Conservation (phyloP, 768 basidiomycete species). For the Crepidotus variabilis region DNA sequence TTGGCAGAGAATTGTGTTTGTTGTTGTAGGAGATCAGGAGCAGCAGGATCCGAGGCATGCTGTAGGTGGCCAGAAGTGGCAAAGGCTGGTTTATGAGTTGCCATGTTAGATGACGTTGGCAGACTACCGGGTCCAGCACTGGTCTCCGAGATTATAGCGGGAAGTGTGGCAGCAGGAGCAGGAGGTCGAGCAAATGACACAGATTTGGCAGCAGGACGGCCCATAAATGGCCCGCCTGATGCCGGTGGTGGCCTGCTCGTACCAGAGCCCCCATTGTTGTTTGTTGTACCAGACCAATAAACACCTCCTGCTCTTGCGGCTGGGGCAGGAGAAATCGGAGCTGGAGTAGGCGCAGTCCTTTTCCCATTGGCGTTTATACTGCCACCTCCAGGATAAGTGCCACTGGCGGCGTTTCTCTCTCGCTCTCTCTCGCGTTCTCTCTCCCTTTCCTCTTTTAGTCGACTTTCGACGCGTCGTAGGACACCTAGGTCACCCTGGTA, state of each 20-base stretch:
- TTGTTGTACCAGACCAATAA: conserved; percentile 11
- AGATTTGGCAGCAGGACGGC: conserved; percentile 46
- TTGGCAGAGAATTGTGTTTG: not conserved
- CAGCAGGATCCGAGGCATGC: not conserved
- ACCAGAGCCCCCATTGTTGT: not conserved
- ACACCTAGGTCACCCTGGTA: conserved; percentile 78
- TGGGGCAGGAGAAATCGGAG: not conserved
- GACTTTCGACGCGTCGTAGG: conserved; percentile 64
- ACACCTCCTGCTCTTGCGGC: conserved; percentile 11
- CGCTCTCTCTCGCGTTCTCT: conserved; percentile 29
- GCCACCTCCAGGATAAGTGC: conserved; percentile 15
- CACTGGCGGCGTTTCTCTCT: conserved; percentile 26
- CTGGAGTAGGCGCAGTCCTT: conserved; percentile 19
- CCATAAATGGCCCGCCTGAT: conserved; percentile 16
- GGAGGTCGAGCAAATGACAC: conserved; percentile 40
- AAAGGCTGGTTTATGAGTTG: conserved; percentile 1
- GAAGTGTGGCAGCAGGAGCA: conserved; percentile 10
- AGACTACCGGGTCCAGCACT: conserved; percentile 4
- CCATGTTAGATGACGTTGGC: not conserved
- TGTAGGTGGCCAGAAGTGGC: not conserved
- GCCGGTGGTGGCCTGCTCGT: not conserved
- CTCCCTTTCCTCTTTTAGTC: conserved; percentile 39
- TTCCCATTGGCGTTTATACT: conserved; percentile 30
- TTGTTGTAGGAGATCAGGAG: conserved; percentile 7
- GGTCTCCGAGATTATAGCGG: conserved; percentile 7